Conservation (phyloP, 257 asterid genomes). For the Cinchona pubescens region DNA sequence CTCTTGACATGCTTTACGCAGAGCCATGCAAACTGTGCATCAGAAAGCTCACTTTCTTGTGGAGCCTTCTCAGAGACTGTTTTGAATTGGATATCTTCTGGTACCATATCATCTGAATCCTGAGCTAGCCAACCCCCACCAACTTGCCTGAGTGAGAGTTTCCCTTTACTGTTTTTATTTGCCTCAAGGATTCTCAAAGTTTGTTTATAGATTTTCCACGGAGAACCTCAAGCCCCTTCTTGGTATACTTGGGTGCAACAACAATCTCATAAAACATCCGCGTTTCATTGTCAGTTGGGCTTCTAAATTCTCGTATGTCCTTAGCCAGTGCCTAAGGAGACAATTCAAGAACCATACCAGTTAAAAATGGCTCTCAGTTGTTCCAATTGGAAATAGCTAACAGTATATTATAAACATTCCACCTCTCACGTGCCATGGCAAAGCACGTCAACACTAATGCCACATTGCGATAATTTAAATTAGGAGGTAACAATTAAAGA, state of each 20-base stretch:
- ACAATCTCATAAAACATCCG: slow-evolving; percentile 95
- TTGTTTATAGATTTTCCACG: slow-evolving; percentile 92
- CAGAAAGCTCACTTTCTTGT: slow-evolving; percentile 63
- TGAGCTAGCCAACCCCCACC: slow-evolving; percentile 99
- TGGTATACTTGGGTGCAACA: slow-evolving; percentile 78
- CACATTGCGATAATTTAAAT: neutral
- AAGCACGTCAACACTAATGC: neutral
- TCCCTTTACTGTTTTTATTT: slow-evolving; percentile 66
- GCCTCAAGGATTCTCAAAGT: slow-evolving; percentile 93
- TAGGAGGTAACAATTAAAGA: neutral
- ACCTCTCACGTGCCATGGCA: neutral
- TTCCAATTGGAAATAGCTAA: neutral
- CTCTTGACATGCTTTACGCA: slow-evolving; percentile 98
- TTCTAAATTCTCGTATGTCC: slow-evolving; percentile 89
- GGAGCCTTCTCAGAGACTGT: slow-evolving; percentile 64
- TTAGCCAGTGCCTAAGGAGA: slow-evolving; percentile 68
- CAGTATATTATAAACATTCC: neutral
- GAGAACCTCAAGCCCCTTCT: slow-evolving; percentile 89
- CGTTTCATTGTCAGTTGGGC: slow-evolving; percentile 88
- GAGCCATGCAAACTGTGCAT: slow-evolving; percentile 86
- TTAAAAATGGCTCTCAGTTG: neutral
- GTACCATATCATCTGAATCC: slow-evolving; percentile 89
- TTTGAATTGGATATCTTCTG: slow-evolving; percentile 70
- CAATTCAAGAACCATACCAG: neutral
- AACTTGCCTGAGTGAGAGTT: slow-evolving; percentile 86